Percentiles rank a stretch among this genome's conserved stretches.
These are phyloP conservation scores for Silybum marianum DNA, from an alignment of 129 eudicot genomes.

Conservation along the genomic window DNA sequence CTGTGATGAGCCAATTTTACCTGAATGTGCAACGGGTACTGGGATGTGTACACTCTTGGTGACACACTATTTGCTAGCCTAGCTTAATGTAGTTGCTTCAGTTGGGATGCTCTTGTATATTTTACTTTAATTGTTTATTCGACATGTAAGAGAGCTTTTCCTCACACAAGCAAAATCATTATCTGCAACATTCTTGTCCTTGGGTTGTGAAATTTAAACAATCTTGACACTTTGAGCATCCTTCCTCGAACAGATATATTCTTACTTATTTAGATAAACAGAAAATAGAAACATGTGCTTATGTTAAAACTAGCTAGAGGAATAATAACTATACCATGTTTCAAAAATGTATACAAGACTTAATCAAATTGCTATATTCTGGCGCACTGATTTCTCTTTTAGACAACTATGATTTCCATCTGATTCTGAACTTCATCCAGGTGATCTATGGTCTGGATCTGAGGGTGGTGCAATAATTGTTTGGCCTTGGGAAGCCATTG, in stretches of 20 bases:
- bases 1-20: not conserved
- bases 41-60: not conserved
- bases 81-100: constrained; percentile 5
- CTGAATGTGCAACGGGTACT: not conserved
- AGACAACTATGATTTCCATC: constrained; percentile 20
- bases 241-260: not conserved
- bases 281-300: not conserved
- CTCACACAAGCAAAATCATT: not conserved
- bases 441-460: constrained; percentile 98
- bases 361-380: constrained; percentile 14
- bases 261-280: not conserved
- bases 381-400: not conserved
- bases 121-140: not conserved
- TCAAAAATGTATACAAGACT: not conserved
- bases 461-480: constrained; percentile 82
- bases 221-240: not conserved
- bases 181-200: constrained; percentile 16
- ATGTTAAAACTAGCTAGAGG: constrained; percentile 9
- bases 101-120: not conserved
- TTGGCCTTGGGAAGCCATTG: constrained; percentile 97
- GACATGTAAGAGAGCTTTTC: not conserved
- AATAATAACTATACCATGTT: constrained; percentile 3
- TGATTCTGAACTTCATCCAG: constrained; percentile 44
- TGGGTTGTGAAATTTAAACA: not conserved
- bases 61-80: not conserved